Evolutionary conservation across 768 basidiomycete genomes (phyloP), one percentile per base, ranked within the genome.

Genomic region (Tricholoma furcatifolium): DNA sequence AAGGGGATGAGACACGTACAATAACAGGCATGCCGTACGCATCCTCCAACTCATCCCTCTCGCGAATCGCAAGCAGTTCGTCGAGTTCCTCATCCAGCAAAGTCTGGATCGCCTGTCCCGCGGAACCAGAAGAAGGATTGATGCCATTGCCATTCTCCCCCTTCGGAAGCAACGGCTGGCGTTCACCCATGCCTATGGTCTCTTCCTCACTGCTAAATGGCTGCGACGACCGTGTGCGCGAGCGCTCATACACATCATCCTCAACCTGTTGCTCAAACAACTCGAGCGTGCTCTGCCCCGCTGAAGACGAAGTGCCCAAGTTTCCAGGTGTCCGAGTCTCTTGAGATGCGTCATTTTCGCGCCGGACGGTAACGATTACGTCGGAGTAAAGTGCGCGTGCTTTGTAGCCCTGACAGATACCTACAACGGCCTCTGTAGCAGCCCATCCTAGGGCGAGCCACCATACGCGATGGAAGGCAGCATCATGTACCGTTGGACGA

Each of bases 391-490:
- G 70, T 11, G 73, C 68, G 38, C 92, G 76, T 24, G 81, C 80
- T 43, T 79, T 79, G 62, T 89, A 93, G 8, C 87, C 88, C 64
- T 91, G 90, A 48, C 72, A 70, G 47, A 91, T 75, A 4, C 82
- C 80, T 1, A 83, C 81, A 18, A 78, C 57, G 4, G 84, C 84
- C 58, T 90, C 91, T 4, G 83, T 85, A 6, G 79, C 68, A 11
- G 87, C 85, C 85, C 85, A 90, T 0, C 87, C 87, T 2, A 92
- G 72, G 2, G 86, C 85, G 34, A 89, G 69, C 84, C 85, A 89
- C 88, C 90, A 91, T 3, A 87, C 80, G 27, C 81, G 75, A 18
- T 69, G 65, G 70, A 93, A 93, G 3, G 81, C 79, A 1, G 71
- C 62, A 56, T 84, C 75, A 50, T 67, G 70, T 74, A 80, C 85